Conservation (phyloP, 352 stramenopile species). For the Pythium dissimile region DNA sequence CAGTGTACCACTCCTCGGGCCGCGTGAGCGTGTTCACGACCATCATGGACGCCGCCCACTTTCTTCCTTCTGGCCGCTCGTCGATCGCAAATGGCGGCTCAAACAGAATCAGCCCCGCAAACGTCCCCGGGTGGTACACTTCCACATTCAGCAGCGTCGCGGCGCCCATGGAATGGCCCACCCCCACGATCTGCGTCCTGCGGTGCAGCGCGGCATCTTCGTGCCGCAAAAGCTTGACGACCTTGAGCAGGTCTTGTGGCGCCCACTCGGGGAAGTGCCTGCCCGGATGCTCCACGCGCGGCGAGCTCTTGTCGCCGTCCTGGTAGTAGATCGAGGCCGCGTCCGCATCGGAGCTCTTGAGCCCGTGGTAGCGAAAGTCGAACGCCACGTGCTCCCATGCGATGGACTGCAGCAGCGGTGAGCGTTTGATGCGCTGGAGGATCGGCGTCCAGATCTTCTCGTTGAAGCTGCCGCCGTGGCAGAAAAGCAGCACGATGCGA, state of each 20-base stretch:
- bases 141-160: slow-evolving; percentile 14
- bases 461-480: slow-evolving; percentile 39
- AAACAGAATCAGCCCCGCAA: slow-evolving; percentile 9
- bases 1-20: slow-evolving; percentile 2
- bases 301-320: slow-evolving; percentile 3
- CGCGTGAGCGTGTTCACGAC: slow-evolving; percentile 9
- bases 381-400: slow-evolving; percentile 23
- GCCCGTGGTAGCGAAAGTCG: slow-evolving; percentile 39
- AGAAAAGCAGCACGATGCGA: slow-evolving; percentile 35
- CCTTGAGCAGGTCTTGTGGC: background rate
- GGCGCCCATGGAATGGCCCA: slow-evolving; percentile 23
- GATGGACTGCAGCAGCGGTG: slow-evolving; percentile 22
- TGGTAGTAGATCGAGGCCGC: slow-evolving; percentile 17
- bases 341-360: slow-evolving; percentile 23
- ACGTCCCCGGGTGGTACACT: slow-evolving; percentile 4
- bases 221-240: background rate
- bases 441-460: slow-evolving; percentile 40
- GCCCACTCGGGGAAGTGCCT: slow-evolving; percentile 8
- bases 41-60: background rate
- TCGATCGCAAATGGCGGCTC: slow-evolving; percentile 3
- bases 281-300: slow-evolving; percentile 27
- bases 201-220: slow-evolving; percentile 1
- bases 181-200: slow-evolving; percentile 7
- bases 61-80: background rate
- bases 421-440: slow-evolving; percentile 23